A percentile compares a stretch with the other conserved stretches of the same genome.
These are phyloP conservation scores for Phytophthora vignae DNA, from an alignment of 352 stramenopile species.

Conservation along the genomic window DNA sequence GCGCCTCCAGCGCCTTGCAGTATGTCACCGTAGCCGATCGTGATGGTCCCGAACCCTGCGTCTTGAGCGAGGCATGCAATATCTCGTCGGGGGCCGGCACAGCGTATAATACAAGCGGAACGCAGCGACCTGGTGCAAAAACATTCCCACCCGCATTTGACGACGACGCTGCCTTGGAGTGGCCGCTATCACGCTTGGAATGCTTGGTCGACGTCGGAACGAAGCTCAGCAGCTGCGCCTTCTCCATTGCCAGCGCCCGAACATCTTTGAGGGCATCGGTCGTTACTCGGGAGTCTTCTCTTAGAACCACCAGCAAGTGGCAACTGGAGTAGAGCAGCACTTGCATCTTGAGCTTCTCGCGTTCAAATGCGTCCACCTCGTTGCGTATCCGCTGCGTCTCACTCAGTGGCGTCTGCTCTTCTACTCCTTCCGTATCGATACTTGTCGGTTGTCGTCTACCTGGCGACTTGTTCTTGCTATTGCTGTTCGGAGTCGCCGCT, in stretches of 20 bases:
- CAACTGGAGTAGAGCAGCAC: slow-evolving; percentile 68
- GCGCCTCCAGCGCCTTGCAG: slow-evolving; percentile 67
- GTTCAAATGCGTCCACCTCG: slow-evolving; percentile 42
- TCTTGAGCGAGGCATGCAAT: slow-evolving; percentile 39
- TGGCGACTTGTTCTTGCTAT: slow-evolving; percentile 17
- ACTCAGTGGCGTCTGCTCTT: slow-evolving; percentile 24
- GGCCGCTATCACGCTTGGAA: slow-evolving; percentile 39
- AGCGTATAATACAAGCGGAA: slow-evolving; percentile 71
- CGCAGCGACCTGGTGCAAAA: slow-evolving; percentile 67
- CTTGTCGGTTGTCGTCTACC: slow-evolving; percentile 10
- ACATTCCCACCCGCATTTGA: slow-evolving; percentile 35
- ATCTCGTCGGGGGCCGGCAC: slow-evolving; percentile 65
- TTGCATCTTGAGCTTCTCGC: slow-evolving; percentile 72
- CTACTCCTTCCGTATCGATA: background rate
- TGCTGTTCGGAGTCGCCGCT: slow-evolving; percentile 13
- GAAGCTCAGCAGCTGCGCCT: slow-evolving; percentile 60
- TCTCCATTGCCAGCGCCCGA: slow-evolving; percentile 60
- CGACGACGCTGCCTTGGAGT: slow-evolving; percentile 30
- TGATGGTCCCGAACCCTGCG: slow-evolving; percentile 32
- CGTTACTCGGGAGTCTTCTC: slow-evolving; percentile 47
- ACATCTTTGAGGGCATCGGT: slow-evolving; percentile 56
- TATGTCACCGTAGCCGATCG: slow-evolving; percentile 61
- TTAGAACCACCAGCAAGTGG: slow-evolving; percentile 66
- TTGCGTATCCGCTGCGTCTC: slow-evolving; percentile 19
- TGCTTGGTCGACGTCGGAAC: slow-evolving; percentile 40